Evolutionary conservation across 352 stramenopile species (phyloP).

Genomic region (Globisporangium barbulae): DNA sequence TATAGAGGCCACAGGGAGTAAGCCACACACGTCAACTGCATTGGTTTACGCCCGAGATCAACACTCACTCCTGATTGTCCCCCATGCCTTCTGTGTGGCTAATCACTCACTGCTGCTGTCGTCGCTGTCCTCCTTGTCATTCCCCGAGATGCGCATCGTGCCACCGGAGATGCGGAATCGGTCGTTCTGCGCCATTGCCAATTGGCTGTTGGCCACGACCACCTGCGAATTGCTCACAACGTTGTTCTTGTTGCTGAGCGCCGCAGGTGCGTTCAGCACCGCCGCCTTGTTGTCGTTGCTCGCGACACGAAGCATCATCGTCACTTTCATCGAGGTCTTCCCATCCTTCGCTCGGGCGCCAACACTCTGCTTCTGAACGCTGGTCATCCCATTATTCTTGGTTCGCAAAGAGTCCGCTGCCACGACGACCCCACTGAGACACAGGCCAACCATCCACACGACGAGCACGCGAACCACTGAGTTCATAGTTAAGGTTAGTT

Average conservation of each 20-base stretch:
- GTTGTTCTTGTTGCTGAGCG: constrained; percentile 6
- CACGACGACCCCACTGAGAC: neutral
- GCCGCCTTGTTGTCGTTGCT: neutral
- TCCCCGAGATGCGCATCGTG: neutral
- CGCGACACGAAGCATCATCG: neutral
- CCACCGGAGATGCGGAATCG: neutral
- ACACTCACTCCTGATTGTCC: neutral
- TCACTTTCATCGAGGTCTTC: constrained; percentile 1
- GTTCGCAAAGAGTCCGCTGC: neutral
- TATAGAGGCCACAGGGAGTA: neutral
- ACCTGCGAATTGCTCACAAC: neutral
- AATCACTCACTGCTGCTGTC: neutral
- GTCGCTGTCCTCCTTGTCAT: neutral
- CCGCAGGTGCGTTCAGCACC: neutral
- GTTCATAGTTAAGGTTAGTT: neutral
- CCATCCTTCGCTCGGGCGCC: neutral
- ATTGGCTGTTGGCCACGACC: constrained; percentile 2
- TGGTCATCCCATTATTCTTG: neutral
- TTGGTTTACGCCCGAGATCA: neutral
- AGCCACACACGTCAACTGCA: neutral
- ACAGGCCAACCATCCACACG: neutral
- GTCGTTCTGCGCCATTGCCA: neutral
- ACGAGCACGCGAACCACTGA: neutral
- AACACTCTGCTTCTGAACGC: constrained; percentile 11
- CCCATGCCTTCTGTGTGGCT: neutral